Base-by-base conservation (phyloP, 768 basidiomycete species). In the Pleurotus eryngii region DNA sequence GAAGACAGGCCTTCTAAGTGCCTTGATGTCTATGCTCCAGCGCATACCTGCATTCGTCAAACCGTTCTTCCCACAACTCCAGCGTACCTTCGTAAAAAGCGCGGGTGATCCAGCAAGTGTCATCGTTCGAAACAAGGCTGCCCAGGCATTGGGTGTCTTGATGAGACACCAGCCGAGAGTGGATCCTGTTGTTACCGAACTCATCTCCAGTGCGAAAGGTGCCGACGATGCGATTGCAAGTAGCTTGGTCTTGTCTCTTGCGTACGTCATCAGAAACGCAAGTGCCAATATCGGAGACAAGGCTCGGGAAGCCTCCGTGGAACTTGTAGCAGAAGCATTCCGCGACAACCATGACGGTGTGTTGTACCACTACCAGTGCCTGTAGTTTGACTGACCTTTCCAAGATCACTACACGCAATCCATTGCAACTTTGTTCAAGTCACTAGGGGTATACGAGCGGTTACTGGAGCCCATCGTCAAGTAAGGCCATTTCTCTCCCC, bases 41-140 rank as follows among this genome's bases (percentile, higher is more conserved):
- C 81, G 83, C 46, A 95, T 97, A 20, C 95, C 95, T 0, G 76
- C 80, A 3, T 91, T 96, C 63, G 93, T 98, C 63, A 92, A 91
- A 70, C 96, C 96, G 2, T 98, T 98, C 86, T 98, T 98, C 82
- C 97, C 96, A 2, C 97, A 98, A 65, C 74, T 98, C 35, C 96
- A 98, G 65, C 84, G 95, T 35, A 98, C 95, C 0, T 98, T 98
- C 65, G 90, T 97, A 68, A 98, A 98, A 74, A 90, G 93, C 45
- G 81, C 89, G 2, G 83, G 88, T 57, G 95, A 98, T 68, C 71
- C 87, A 6, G 79, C 87, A 1, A 92, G 90, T 60, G 74, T 82
- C 0, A 82, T 84, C 14, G 92, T 98, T 22, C 85, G 96, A 51
- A 86, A 78, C 58, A 85, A 85, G 54, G 95, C 94, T 0, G 93